Evolutionary conservation across 306 rosid species (phyloP), one percentile per base, ranked within the genome.

Genomic region (Lagenaria siceraria): DNA sequence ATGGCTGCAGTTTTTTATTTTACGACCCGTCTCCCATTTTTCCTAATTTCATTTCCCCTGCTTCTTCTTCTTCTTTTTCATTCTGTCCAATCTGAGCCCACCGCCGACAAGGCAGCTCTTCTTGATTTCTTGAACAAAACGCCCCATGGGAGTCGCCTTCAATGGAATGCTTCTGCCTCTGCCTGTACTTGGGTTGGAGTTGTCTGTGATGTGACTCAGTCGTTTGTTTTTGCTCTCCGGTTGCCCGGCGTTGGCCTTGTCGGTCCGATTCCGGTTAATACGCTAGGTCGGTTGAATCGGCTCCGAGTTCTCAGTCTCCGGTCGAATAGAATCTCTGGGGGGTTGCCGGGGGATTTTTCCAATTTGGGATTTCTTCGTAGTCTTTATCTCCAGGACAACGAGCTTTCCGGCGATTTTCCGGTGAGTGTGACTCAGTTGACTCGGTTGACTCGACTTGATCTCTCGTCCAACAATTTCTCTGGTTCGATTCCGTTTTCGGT

Each of bases 161-260:
- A 85, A 72, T 96, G 99, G 99, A 90, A 92, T 89, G 51, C 90
- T 1, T 82, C 98, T 6, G 85, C 5, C 43, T 90, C 98, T 22
- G 97, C 87, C 48, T 96, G 99, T 89, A 74, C 77, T 25, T 96
- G 99, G 99, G 84, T 96, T 11, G 99, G 99, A 2, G 84, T 96
- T 11, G 25, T 3, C 48, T 96, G 99, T 48, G 92, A 88, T 59
- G 59, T 60, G 1, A 74, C 85, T 4, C 62, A 33, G 11, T 84
- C 98, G 27, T 90, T 18, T 31, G 98, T 96, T 0, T 81, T 64
- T 18, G 25, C 84, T 0, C 90, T 96, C 65, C 96, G 93, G 40
- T 81, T 96, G 1, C 99, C 99, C 1, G 99, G 89, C 3, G 99
- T 82, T 2, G 99, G 87, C 1, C 90, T 96, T 2, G 85, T 96